Base-by-base conservation (phyloP, 75 land plant species). In the Sequoia sempervirens region DNA sequence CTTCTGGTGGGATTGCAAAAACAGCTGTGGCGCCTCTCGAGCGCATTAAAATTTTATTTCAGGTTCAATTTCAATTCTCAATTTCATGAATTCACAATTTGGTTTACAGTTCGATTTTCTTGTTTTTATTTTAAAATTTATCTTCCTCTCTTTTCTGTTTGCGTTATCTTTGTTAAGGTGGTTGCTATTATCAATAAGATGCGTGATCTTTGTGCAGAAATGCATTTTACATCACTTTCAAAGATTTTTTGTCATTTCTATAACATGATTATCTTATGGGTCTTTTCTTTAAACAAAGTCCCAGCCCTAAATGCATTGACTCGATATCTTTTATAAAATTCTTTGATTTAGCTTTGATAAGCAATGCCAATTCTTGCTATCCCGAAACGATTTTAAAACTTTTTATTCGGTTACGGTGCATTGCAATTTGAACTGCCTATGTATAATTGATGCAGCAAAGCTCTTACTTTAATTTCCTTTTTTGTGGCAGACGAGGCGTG, bases 21-120 rank as follows among this genome's bases (percentile, higher is more conserved):
- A 91, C 96, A 17, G 93, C 90, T 41, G 98, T 96, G 45, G 98
- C 98, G 20, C 98, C 98, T 8, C 90, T 96, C 34, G 98, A 96
- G 87, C 94, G 98, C 50, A 87, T 93, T 85, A 96, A 96, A 89
- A 94, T 96, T 58, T 83, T 95, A 54, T 92, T 91, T 70, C 97
- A 95, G 97, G 97, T 61, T 93, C 23, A 46, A 85, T 50, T 34
- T 32, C 84, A 5, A 6, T 26, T 32, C 30, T 12, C 2, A 13
- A 2, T 32, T 30, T 30, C 3, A 10, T 30, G n/a, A 23, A 23
- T 61, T 61, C 66, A 23, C 4, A 23, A 23, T 61, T 61, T 23
- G n/a, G 26, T 5, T 61, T 23, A 1, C 8, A 6, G 5, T 61
- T 61, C 15, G 15, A 50, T 50, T 50, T 47, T 50, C 53, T 50